Evolutionary conservation across 176 grass and related monocot genomes (phyloP), one percentile per base, ranked within the genome.

Genomic region (Triticum monococcum): DNA sequence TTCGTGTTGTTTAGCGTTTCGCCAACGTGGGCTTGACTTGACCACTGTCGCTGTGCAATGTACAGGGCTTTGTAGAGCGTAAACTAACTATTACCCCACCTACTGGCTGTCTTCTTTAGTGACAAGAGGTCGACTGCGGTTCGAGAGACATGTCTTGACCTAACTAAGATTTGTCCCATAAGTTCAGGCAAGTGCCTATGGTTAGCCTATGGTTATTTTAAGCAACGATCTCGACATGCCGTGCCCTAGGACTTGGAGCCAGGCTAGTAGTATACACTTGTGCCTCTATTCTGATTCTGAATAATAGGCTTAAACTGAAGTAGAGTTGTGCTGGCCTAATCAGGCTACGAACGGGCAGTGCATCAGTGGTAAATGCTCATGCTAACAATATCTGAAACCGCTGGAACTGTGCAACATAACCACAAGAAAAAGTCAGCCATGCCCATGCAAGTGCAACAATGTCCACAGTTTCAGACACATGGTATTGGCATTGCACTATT

Each of bases 1-100:
- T 17, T 62, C 32, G 4, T 17, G 77, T 79, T 46, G 71, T 74
- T 74, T 74, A 74, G 12, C 2, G 12, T 74, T 46, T 26, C 13
- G 71, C 71, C 40, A 45, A 46, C 41, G 71, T 74, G 71, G 69
- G 71, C 71, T 74, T 46, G 71, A 74, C 23, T 74, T 43, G 69
- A 43, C 37, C 2, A 3, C 10, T 43, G 69, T 72, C 68, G 68
- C 12, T 7, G 36, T 72, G 69, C 69, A 40, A 23, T 71, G 68
- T 3, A 17, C 72, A 36, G 30, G 18, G 12, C 24, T 46, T 57
- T 16, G 32, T 9, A 3, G 24, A 2, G 20, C 22, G 31, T 62
- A 62, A 79, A 62, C 32, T 61, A 62, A 59, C 18, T 22, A 22
- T 54, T 7, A 0, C 16, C 56, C 6, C 56, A 59, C 56, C 56